Evolutionary conservation across 2,329 filamentous ascomycete genomes (phyloP).

Genomic region (Paecilomyces dactylethromorphus): DNA sequence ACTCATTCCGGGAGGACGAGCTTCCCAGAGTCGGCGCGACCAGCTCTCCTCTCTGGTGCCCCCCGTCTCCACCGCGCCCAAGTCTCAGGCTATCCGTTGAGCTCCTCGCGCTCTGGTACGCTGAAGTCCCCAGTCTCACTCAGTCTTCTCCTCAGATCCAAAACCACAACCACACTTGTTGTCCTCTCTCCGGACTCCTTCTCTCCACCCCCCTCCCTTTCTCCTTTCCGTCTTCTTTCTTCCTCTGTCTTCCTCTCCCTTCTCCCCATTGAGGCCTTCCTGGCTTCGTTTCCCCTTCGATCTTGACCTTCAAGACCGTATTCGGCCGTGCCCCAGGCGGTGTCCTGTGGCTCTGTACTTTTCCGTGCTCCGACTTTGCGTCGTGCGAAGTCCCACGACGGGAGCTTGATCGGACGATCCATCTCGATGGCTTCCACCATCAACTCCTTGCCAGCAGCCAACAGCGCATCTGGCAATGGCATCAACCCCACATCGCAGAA

Average conservation of each 20-base stretch:
- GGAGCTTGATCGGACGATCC: constrained; percentile 22
- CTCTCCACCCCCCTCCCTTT: constrained; percentile 4
- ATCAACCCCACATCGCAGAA: constrained; percentile 30
- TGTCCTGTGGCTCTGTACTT: constrained; percentile 29
- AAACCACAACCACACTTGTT: constrained; percentile 2
- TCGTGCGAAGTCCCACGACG: constrained; percentile 29
- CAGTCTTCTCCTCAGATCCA: constrained; percentile 3
- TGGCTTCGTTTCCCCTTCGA: constrained; percentile 5
- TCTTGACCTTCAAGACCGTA: constrained; percentile 8
- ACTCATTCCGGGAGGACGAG: neutral
- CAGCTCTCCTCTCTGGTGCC: neutral
- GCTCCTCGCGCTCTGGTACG: neutral
- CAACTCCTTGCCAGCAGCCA: constrained; percentile 30
- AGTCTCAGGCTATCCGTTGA: neutral
- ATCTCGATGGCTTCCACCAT: constrained; percentile 36
- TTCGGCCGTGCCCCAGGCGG: constrained; percentile 27
- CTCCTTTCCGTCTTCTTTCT: constrained; percentile 6
- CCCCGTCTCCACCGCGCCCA: neutral
- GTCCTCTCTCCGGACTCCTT: neutral
- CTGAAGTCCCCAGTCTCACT: neutral
- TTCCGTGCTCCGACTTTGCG: constrained; percentile 22
- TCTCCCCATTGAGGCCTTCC: constrained; percentile 4
- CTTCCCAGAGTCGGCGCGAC: neutral
- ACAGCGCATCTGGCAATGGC: constrained; percentile 30
- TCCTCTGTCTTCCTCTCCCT: constrained; percentile 1